phyloP scores from a whole-genome alignment of 495 filamentous ascomycete species.

The Talaromyces wortmannii region DNA sequence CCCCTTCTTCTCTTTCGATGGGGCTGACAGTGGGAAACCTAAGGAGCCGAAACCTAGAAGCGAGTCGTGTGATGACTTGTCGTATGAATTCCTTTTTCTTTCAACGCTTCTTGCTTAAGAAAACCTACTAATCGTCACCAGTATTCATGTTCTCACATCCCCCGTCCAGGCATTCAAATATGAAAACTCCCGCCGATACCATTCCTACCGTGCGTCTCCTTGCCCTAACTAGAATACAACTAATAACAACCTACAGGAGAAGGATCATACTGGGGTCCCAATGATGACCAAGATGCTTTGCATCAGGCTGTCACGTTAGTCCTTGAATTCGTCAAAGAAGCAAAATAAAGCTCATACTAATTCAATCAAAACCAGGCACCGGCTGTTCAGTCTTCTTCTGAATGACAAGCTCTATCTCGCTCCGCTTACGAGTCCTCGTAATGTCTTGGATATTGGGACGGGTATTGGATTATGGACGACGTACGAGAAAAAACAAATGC shows the following conservation, averaged over 20 bases:
- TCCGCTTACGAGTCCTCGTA: conserved; percentile 15
- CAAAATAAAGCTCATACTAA: not conserved
- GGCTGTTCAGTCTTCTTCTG: conserved; percentile 16
- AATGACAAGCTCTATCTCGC: conserved; percentile 17
- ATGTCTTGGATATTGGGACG: conserved; percentile 64
- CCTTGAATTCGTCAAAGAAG: not conserved
- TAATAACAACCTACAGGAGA: conserved; percentile 13
- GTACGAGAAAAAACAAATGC: conserved; percentile 10
- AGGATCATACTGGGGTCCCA: conserved; percentile 19
- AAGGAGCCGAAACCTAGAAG: not conserved
- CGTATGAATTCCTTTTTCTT: not conserved
- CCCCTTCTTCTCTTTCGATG: not conserved
- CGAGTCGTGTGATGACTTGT: not conserved
- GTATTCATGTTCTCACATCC: conserved; percentile 5
- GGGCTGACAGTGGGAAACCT: not conserved
- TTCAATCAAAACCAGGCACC: conserved; percentile 10
- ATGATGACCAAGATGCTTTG: conserved; percentile 16
- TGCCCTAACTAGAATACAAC: not conserved
- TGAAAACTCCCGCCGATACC: conserved; percentile 19
- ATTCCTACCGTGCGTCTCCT: conserved; percentile 16
- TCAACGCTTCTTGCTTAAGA: not conserved
- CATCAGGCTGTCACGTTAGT: conserved; percentile 15
- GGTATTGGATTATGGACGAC: conserved; percentile 70
- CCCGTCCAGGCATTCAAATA: conserved; percentile 11
- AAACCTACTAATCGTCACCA: not conserved